phyloP scores from a whole-genome alignment of 495 filamentous ascomycete species.

The Penicillium alfredii region DNA sequence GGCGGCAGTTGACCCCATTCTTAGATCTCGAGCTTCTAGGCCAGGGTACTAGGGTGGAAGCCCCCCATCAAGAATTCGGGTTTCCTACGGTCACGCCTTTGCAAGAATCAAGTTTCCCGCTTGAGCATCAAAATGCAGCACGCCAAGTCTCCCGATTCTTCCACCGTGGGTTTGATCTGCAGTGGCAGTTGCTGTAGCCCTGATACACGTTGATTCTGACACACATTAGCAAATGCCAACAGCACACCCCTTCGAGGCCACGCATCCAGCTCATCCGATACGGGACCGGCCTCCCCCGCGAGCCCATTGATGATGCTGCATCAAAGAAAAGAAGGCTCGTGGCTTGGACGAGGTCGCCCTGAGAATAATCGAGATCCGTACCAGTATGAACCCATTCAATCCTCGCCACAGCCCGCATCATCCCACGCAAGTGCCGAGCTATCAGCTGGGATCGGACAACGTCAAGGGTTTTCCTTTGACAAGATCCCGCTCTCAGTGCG shows the following conservation, averaged over 20 bases:
- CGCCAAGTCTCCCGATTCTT: conserved; percentile 28
- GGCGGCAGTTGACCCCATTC: too few species aligned
- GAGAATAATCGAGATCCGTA: neutral
- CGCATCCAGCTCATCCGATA: conserved; percentile 27
- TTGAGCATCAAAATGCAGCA: neutral
- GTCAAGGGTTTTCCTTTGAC: conserved; percentile 13
- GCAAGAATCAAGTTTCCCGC: neutral
- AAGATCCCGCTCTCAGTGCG: conserved; percentile 42
- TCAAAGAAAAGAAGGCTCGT: conserved; percentile 1
- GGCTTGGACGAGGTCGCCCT: neutral
- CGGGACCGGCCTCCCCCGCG: conserved; percentile 15
- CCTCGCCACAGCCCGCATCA: neutral
- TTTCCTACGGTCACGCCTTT: neutral
- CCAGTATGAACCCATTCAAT: conserved; percentile 1
- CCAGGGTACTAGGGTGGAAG: conserved; percentile 14
- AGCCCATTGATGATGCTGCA: conserved; percentile 29
- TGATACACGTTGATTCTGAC: conserved; percentile 4
- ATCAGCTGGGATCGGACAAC: neutral
- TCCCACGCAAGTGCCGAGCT: neutral
- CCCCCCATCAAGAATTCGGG: neutral
- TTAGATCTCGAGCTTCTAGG: conserved; percentile 41
- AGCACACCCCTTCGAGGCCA: conserved; percentile 18
- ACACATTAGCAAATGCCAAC: conserved; percentile 14
- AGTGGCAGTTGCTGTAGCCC: neutral
- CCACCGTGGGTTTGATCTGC: conserved; percentile 19